Evolutionary conservation across 768 basidiomycete species (phyloP), one percentile per base, ranked within the genome.

Genomic region (Astraeus odoratus): DNA sequence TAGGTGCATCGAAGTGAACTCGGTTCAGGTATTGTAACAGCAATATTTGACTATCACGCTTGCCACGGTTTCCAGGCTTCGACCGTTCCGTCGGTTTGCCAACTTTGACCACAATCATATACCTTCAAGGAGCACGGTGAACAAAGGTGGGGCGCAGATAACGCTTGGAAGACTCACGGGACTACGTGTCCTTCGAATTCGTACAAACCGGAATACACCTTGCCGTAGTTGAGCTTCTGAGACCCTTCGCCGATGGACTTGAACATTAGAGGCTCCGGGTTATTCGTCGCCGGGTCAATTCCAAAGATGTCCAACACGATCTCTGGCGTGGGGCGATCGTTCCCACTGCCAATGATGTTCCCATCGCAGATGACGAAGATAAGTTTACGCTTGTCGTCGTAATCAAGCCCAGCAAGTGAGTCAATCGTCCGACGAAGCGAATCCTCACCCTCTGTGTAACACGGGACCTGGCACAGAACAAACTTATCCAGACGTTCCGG

Each of bases 371-470:
- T 76, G 50, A 83, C 53, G 59, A 83, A 74, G 44, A 83, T 68
- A 18, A 83, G 54, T 64, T 83, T 83, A 50, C 82, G 73, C 59
- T 83, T 83, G 61, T 83, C 81, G 49, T 83, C 82, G 46, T 83
- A 83, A 54, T 77, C 73, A 49, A 83, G 65, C 23, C 70, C 72
- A 7, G 80, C 77, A 27, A 83, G 68, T 3, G 80, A 83, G 58
- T 83, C 81, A 50, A 83, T 77, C n/a, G 81, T 83, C 26, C 70
- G 67, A 27, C 82, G 78, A 22, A 83, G 65, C 1, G 79, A 81
- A 38, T 83, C 81, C 54, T 83, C 81, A 49, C 81, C 80, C 59
- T 83, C 81, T 1, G 81, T 83, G 51, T 83, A 83, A 60, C 81
- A 83, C 26, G 80, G 81, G 5, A 81, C 76, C 57, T 82, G 78